Conservation (phyloP, 306 rosid species). For the Vigna mungo region DNA sequence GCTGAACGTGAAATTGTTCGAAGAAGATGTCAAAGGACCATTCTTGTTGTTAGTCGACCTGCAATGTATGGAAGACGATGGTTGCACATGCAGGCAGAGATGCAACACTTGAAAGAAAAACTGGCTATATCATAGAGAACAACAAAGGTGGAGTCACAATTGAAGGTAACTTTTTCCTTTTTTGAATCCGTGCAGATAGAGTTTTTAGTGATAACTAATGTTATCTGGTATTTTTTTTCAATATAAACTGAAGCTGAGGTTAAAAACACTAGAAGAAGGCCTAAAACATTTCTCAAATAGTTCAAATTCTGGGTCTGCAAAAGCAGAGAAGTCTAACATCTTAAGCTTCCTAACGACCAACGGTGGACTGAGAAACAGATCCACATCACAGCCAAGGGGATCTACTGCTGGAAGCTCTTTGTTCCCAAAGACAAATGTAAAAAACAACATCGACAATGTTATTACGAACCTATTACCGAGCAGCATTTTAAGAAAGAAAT, state of each 20-base stretch:
- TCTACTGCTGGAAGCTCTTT: slow-evolving; percentile 58
- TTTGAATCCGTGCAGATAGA: slow-evolving; percentile 2
- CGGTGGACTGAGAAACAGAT: slow-evolving; percentile 71
- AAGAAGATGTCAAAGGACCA: too few relatives aligned
- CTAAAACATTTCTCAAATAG: slow-evolving; percentile 65
- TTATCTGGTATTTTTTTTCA: slow-evolving; percentile 46
- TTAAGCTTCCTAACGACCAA: slow-evolving; percentile 70
- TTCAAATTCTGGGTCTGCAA: slow-evolving; percentile 59
- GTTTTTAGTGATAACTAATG: neutral
- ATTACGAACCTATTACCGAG: slow-evolving; percentile 48
- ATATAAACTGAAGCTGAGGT: slow-evolving; percentile 89
- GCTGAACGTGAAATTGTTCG: too few relatives aligned
- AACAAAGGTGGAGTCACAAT: slow-evolving; percentile 90
- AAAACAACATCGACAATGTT: slow-evolving; percentile 48
- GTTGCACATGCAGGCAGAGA: slow-evolving; percentile 75
- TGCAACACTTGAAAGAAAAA: slow-evolving; percentile 86
- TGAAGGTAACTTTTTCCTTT: slow-evolving; percentile 63
- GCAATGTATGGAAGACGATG: too few relatives aligned
- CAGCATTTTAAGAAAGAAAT: slow-evolving; percentile 52
- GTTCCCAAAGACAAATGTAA: slow-evolving; percentile 53
- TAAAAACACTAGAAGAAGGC: slow-evolving; percentile 89
- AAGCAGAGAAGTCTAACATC: slow-evolving; percentile 67
- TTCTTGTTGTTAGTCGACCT: too few relatives aligned
- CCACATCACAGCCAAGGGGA: slow-evolving; percentile 78
- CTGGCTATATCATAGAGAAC: slow-evolving; percentile 84